A percentile compares a stretch with the other conserved stretches of the same genome.
Conservation (phyloP, 139 green algal genomes). For the Diplosphaera chodatii region DNA sequence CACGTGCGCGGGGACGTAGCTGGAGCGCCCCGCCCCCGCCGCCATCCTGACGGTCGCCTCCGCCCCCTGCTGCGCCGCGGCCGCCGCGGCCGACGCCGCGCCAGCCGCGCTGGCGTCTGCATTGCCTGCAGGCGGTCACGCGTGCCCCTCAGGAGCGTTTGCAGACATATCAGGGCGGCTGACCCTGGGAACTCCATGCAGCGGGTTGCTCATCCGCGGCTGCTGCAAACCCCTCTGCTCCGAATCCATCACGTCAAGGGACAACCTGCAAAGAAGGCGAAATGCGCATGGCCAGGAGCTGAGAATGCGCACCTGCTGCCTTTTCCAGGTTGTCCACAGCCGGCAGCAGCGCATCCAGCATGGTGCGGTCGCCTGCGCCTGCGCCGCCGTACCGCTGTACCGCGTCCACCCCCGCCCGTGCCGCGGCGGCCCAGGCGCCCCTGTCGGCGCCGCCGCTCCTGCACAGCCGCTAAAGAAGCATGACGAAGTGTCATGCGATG, state of each 20-base stretch:
- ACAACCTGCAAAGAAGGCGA: too few species aligned
- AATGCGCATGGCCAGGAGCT: too few species aligned
- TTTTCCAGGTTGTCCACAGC: slow-evolving; percentile 18
- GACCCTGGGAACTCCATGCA: too few species aligned
- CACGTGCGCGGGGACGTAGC: slow-evolving; percentile 52
- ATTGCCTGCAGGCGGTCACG: too few species aligned
- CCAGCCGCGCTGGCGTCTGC: neutral
- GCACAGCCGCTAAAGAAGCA: too few species aligned
- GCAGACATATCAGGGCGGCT: too few species aligned
- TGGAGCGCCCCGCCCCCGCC: slow-evolving; percentile 47
- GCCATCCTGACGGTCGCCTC: slow-evolving; percentile 53
- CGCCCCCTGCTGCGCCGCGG: slow-evolving; percentile 50
- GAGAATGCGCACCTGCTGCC: neutral
- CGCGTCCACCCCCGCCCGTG: slow-evolving; percentile 44
- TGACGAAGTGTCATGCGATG: too few species aligned
- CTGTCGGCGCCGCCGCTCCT: neutral
- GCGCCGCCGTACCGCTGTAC: slow-evolving; percentile 66
- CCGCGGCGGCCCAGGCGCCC: slow-evolving; percentile 26
- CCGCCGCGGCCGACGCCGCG: slow-evolving; percentile 21
- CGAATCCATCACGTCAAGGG: too few species aligned
- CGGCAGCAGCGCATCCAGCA: slow-evolving; percentile 74
- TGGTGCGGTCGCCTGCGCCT: slow-evolving; percentile 53
- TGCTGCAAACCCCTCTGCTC: too few species aligned
- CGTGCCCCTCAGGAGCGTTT: too few species aligned
- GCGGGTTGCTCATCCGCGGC: too few species aligned